phyloP scores from a whole-genome alignment of 306 rosid genomes.

The Macrotyloma uniflorum region DNA sequence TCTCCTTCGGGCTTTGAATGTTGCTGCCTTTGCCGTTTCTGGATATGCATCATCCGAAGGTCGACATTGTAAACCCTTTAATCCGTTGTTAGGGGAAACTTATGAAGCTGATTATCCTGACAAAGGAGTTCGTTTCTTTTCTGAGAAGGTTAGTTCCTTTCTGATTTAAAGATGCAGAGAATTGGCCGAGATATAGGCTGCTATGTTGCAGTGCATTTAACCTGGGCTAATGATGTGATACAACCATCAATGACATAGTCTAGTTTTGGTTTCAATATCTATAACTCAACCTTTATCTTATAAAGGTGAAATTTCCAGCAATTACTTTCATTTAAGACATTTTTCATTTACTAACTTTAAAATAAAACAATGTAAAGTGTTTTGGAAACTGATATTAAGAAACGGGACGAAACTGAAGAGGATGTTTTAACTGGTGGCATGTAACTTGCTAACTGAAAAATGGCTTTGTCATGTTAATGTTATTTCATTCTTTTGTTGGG shows the following conservation, averaged over 20 bases:
- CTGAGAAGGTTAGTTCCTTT: slow-evolving; percentile 79
- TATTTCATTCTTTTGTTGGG: background rate
- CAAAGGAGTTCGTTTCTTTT: slow-evolving; percentile 92
- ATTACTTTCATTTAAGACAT: background rate
- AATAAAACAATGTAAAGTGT: background rate
- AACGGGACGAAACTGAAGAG: background rate
- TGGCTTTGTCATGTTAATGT: slow-evolving; percentile 1
- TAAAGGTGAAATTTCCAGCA: background rate
- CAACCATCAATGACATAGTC: background rate
- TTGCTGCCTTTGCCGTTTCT: slow-evolving; percentile 97
- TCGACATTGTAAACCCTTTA: slow-evolving; percentile 96
- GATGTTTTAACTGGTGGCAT: slow-evolving; percentile 15
- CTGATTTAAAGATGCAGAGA: slow-evolving; percentile 21
- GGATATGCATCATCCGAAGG: slow-evolving; percentile 98
- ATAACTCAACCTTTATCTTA: background rate
- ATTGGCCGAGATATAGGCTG: slow-evolving; percentile 19
- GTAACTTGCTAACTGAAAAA: background rate
- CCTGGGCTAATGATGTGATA: background rate
- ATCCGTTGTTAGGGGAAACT: slow-evolving; percentile 98
- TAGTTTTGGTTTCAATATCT: slow-evolving; percentile 20
- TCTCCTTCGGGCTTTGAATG: slow-evolving; percentile 78
- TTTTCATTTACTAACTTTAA: background rate
- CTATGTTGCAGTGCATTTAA: slow-evolving; percentile 6
- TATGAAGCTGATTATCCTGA: slow-evolving; percentile 96
- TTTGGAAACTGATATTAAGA: slow-evolving; percentile 8